A percentile compares a stretch with the other conserved stretches of the same genome.
Conservation (phyloP, 805 yeast genomes). For the Teunomyces pallodes region DNA sequence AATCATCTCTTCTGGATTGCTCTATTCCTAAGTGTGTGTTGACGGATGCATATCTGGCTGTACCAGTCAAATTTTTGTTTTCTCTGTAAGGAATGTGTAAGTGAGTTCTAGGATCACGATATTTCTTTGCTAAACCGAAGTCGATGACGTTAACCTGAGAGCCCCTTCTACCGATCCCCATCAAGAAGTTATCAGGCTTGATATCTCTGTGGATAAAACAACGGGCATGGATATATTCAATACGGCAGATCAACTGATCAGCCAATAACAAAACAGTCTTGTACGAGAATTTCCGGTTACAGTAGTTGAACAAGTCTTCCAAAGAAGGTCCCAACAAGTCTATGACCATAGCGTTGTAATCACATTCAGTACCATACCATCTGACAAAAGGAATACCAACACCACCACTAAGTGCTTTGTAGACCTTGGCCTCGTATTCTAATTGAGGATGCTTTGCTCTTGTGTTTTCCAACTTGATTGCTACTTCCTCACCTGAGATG, state of each 20-base stretch:
- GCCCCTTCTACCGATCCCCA: slow-evolving; percentile 93
- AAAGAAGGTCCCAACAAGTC: slow-evolving; percentile 93
- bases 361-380: slow-evolving; percentile 96
- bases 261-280: slow-evolving; percentile 92
- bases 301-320: slow-evolving; percentile 93
- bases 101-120: slow-evolving; percentile 90
- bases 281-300: slow-evolving; percentile 88
- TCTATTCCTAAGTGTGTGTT: slow-evolving; percentile 97
- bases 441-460: slow-evolving; percentile 95
- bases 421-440: slow-evolving; percentile 95
- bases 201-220: slow-evolving; percentile 85
- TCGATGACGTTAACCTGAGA: slow-evolving; percentile 92
- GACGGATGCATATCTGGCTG: slow-evolving; percentile 93
- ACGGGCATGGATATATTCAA: slow-evolving; percentile 93
- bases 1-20: slow-evolving; percentile 94
- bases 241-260: slow-evolving; percentile 89
- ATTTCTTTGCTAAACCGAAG: slow-evolving; percentile 91
- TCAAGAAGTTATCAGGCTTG: slow-evolving; percentile 79
- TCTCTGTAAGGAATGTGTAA: slow-evolving; percentile 95
- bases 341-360: slow-evolving; percentile 94
- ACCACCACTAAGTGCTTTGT: slow-evolving; percentile 91
- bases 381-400: slow-evolving; percentile 96
- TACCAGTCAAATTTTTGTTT: slow-evolving; percentile 94
- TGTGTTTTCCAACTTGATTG: slow-evolving; percentile 87
- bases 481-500: slow-evolving; percentile 96